A percentile compares a stretch with the other conserved stretches of the same genome.
phyloP scores from a whole-genome alignment of 164 flowering plant genomes.

The Cinnamomum micranthum region DNA sequence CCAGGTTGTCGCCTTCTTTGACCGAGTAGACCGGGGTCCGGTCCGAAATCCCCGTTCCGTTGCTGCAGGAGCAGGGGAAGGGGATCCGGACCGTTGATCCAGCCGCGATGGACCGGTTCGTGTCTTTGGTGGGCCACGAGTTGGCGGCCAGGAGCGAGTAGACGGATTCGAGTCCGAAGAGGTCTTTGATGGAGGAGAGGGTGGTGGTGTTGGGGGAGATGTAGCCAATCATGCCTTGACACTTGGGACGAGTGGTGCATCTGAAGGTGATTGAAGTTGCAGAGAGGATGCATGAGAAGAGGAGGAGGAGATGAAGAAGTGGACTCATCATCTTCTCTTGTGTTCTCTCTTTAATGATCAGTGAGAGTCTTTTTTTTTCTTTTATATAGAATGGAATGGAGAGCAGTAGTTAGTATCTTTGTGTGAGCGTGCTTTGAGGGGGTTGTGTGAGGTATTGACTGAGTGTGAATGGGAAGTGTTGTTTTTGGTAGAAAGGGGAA shows the following conservation, averaged over 20 bases:
- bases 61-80: constrained; percentile 57
- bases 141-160: constrained; percentile 58
- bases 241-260: constrained; percentile 32
- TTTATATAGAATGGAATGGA: too few species aligned
- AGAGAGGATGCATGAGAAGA: constrained; percentile 8
- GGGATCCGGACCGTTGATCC: constrained; percentile 46
- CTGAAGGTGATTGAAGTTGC: constrained; percentile 29
- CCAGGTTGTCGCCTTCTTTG: constrained; percentile 38
- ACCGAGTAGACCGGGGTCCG: constrained; percentile 51
- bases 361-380: too few species aligned
- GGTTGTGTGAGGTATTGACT: too few species aligned
- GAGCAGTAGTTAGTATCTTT: too few species aligned
- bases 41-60: constrained; percentile 58
- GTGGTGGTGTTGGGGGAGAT: constrained; percentile 49
- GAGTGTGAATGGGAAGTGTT: too few species aligned
- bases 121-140: constrained; percentile 36
- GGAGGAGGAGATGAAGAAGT: constrained; percentile 7
- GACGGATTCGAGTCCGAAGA: constrained; percentile 44
- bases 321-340: too few species aligned
- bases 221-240: constrained; percentile 61
- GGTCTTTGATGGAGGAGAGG: constrained; percentile 35
- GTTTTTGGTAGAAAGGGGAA: too few species aligned
- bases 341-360: too few species aligned
- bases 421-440: too few species aligned
- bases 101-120: constrained; percentile 19